Evolutionary conservation across 179 eudicot species (phyloP), one percentile per base, ranked within the genome.

Genomic region (Vitellaria paradoxa): DNA sequence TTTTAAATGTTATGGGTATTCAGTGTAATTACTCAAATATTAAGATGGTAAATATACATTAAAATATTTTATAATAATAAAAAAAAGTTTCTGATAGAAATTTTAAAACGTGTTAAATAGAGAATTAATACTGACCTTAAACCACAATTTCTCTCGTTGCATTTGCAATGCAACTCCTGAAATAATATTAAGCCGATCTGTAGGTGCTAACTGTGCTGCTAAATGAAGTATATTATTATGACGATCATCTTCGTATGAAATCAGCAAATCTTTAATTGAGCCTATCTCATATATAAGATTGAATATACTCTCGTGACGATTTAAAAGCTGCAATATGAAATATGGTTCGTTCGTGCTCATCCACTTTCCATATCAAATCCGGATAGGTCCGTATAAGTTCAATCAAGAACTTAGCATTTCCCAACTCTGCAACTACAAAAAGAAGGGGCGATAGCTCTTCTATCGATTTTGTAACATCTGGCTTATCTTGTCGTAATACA

Each of bases 271-370:
- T 59, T 70, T 70, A 21, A 70, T 30, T 30, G 37, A n/a, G 40
- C 73, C 73, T 4, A 70, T 49, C 56, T 70, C 73, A 45, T 46
- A 70, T 4, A 17, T 20, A 0, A 53, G 11, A 47, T 82, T 78
- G 55, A 82, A 85, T 3, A 85, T 81, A 26, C 71, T 50, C 23
- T 78, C 85, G 17, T 76, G 84, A 6, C 88, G 82, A 70, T 62
- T 63, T 24, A 53, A 18, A 56, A 85, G n/a, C 82, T 0, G 88
- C 88, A 12, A 73, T 57, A 17, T 85, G 88, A 76, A 85, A 82
- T 4, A 82, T 82, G 72, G 76, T 80, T 9, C 11, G 75, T 2
- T 45, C 6, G 0, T 71, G 46, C 21, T 21, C 66, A 50, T 85
- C 75, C 20, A 65, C 24, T 17, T 76, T 71, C 88, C 88, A 85